Evolutionary conservation across 164 flowering plant genomes (phyloP), one percentile per base, ranked within the genome.

Genomic region (Piper longum): DNA sequence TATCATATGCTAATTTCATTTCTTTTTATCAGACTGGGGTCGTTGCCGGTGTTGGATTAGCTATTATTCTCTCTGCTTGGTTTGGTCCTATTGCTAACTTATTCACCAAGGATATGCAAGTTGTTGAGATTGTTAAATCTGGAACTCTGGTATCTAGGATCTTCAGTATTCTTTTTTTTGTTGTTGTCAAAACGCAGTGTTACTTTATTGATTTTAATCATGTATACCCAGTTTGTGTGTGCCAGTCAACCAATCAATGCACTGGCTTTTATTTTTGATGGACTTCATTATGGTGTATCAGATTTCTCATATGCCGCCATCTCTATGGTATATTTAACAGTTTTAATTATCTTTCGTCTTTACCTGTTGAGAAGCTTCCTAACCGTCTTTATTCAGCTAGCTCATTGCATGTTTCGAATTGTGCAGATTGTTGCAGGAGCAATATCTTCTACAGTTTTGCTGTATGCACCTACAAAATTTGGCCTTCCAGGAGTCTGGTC

Each of bases 401-500:
- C 52, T 48, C 12, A 48, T 48, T 48, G 14, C 0, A 48, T 5
- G 14, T 48, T 48, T 48, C 14, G 52, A 48, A 8, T 48, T 56
- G 43, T 64, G 60, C 43, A 74, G 99, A 88, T 88, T 89, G 57
- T 82, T 66, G 85, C 82, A 39, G 95, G 88, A 36, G 83, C 79
- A 63, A 75, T 88, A 62, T 85, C 96, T 57, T 88, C 93, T 51
- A 78, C 81, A 42, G 76, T 80, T 79, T 72, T 93, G 81, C 72
- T 91, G 5, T 87, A 72, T 73, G 95, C 81, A 59, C 83, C 97
- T 44, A 48, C 77, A 45, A 65, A 57, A 13, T 68, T 77, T 67
- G 99, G 97, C 62, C 86, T 95, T 73, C 74, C 70, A 19, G 99
- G 96, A 60, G 91, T 95, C 68, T 95, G 99, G 97, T 66, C 64